Conservation (phyloP, 176 grass and related monocot genomes). For the Puya raimondii region DNA sequence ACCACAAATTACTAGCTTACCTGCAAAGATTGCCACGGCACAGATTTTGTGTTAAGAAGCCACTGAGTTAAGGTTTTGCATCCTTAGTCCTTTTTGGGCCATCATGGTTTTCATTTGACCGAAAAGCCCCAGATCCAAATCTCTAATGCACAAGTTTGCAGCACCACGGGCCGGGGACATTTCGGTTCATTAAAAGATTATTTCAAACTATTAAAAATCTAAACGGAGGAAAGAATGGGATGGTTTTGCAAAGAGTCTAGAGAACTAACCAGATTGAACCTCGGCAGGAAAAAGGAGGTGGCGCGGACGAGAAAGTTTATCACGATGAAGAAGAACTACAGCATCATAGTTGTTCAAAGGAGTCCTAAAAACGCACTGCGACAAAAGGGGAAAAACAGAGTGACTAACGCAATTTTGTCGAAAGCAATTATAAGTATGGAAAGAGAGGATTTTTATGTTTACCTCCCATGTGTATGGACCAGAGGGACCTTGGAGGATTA, state of each 20-base stretch:
- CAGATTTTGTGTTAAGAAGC: too few species aligned
- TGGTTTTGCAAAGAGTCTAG: background rate
- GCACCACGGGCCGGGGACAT: too few species aligned
- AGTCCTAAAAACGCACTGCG: conserved; percentile 59
- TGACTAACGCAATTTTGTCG: background rate
- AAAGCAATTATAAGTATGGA: background rate
- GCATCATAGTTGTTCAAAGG: conserved; percentile 96
- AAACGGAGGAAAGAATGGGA: background rate
- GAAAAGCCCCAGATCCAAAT: too few species aligned
- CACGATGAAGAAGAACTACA: conserved; percentile 64
- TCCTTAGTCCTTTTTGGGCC: too few species aligned
- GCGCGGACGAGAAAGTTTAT: conserved; percentile 58
- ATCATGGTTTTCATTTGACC: too few species aligned
- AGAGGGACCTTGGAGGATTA: conserved; percentile 48
- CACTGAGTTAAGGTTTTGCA: too few species aligned
- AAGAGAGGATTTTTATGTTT: conserved; percentile 11
- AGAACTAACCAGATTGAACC: conserved; percentile 40
- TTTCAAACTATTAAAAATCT: too few species aligned
- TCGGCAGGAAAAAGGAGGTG: conserved; percentile 74
- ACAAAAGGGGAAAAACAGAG: conserved; percentile 19
- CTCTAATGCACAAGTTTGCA: too few species aligned
- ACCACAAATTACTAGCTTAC: conserved; percentile 57
- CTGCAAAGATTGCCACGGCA: conserved; percentile 18
- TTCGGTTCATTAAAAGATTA: too few species aligned
- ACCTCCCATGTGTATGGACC: conserved; percentile 89